phyloP scores from a whole-genome alignment of 2,329 filamentous ascomycete genomes.

The Xylogone sp. region DNA sequence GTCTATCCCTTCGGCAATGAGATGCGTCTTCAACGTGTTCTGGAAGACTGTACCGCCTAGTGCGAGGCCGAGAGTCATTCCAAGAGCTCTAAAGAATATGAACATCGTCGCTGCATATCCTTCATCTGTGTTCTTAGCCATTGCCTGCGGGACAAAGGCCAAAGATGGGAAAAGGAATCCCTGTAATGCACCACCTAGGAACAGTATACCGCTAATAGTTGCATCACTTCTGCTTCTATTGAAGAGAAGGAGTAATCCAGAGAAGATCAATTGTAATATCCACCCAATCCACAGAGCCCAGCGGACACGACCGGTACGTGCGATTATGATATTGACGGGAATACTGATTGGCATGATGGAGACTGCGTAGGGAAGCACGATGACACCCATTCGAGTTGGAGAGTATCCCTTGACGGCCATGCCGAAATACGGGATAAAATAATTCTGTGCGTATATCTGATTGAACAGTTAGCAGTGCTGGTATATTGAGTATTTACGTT shows the following conservation, averaged over 20 bases:
- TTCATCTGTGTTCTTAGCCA: constrained; percentile 48
- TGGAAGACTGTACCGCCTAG: constrained; percentile 65
- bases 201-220: constrained; percentile 55
- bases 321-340: constrained; percentile 45
- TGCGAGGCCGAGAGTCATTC: constrained; percentile 60
- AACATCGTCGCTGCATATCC: constrained; percentile 58
- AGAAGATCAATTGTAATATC: constrained; percentile 50
- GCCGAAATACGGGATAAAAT: too few species aligned
- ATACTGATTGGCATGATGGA: too few species aligned
- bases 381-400: too few species aligned
- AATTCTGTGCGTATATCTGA: too few species aligned
- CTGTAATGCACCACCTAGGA: constrained; percentile 53
- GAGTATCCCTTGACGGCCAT: too few species aligned
- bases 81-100: constrained; percentile 61
- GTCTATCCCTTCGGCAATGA: too few species aligned
- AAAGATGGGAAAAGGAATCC: constrained; percentile 60
- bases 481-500: too few species aligned
- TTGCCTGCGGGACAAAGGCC: constrained; percentile 57
- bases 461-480: too few species aligned
- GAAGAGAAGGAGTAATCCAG: constrained; percentile 48
- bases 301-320: constrained; percentile 53
- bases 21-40: constrained; percentile 38
- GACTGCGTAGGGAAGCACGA: too few species aligned
- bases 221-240: constrained; percentile 42
- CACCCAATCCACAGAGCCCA: constrained; percentile 57